A percentile compares a stretch with the other conserved stretches of the same genome.
These are phyloP conservation scores for Prunus yedoensis DNA, from an alignment of 331 rosid genomes.

Conservation along the genomic window DNA sequence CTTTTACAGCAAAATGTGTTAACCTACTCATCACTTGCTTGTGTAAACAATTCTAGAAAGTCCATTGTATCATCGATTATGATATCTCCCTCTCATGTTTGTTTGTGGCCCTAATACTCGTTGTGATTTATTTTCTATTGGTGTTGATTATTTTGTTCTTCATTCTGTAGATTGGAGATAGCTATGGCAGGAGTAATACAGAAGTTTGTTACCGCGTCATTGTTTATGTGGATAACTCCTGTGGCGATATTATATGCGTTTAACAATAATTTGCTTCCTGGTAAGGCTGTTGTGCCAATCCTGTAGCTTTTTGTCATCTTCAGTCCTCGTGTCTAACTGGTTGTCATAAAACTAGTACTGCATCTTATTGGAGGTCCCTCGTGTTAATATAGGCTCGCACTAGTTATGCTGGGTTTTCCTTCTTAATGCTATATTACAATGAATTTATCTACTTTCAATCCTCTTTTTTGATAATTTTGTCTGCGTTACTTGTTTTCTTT, in stretches of 20 bases:
- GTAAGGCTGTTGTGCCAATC: conserved; percentile 32
- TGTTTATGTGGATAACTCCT: conserved; percentile 80
- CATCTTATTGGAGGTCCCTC: not conserved
- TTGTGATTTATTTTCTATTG: not conserved
- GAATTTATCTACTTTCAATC: not conserved
- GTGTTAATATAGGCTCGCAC: not conserved
- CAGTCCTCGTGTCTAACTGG: not conserved
- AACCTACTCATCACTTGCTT: not conserved
- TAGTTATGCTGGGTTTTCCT: not conserved
- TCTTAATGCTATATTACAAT: not conserved
- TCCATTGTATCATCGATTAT: not conserved
- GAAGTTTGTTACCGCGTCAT: conserved; percentile 67
- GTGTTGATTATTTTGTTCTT: not conserved
- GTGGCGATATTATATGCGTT: conserved; percentile 66
- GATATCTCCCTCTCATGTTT: not conserved
- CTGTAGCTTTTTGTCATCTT: conserved; percentile 1
- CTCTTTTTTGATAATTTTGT: not conserved
- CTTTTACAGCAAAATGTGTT: not conserved
- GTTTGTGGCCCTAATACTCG: not conserved
- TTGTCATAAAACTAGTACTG: not conserved
- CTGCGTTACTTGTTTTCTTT: not conserved
- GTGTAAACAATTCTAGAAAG: not conserved
- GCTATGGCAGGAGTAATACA: conserved; percentile 58
- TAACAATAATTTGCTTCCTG: conserved; percentile 71
- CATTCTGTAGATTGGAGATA: conserved; percentile 30